Evolutionary conservation across 495 filamentous ascomycete species (phyloP), one percentile per base, ranked within the genome.

Genomic region (Annulohypoxylon moriforme): DNA sequence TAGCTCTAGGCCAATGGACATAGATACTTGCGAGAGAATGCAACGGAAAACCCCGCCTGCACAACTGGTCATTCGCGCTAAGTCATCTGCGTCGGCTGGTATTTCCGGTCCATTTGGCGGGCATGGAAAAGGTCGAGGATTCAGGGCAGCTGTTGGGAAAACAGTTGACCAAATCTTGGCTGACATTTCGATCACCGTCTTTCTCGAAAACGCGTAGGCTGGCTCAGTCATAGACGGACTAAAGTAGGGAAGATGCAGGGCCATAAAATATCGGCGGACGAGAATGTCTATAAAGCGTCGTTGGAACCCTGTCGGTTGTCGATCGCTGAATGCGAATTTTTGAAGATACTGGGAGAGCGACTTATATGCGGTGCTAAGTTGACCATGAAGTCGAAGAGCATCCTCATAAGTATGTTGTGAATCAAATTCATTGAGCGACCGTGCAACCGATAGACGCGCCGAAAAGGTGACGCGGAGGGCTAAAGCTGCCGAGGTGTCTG

Each of bases 221-320:
- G 77, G 75, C 18, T 87, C 82, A 1, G 65, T 67, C 22, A 85
- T 64, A 0, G 78, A 71, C 8, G 69, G 60, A 1, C 60, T 67
- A 31, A 75, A 69, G 63, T 81, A 89, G 14, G 86, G 87, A 9
- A 83, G 64, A 72, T 89, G 87, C 0, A 89, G 71, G 0, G 82
- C 71, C 7, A 79, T 67, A 4, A 89, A 75, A 62, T 85, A 84
- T 13, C 80, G 82, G 22, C 80, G 80, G 27, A 86, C 71, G 14
- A 85, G 58, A 40, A 84, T 76, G 47, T 88, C 84, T 0, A 86
- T 55, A 0, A 75, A 29, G 2, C 78, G 77, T 0, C 77, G 78
- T 25, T 75, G 78, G 53, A 85, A 86, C 8, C 73, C 34, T 5
- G 81, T 81, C 0, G 77, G 73, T 0, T 76, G 69, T 22, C 62